Conservation (phyloP, 1,139 yeast genomes). For the Meyerozyma smithsonii region DNA sequence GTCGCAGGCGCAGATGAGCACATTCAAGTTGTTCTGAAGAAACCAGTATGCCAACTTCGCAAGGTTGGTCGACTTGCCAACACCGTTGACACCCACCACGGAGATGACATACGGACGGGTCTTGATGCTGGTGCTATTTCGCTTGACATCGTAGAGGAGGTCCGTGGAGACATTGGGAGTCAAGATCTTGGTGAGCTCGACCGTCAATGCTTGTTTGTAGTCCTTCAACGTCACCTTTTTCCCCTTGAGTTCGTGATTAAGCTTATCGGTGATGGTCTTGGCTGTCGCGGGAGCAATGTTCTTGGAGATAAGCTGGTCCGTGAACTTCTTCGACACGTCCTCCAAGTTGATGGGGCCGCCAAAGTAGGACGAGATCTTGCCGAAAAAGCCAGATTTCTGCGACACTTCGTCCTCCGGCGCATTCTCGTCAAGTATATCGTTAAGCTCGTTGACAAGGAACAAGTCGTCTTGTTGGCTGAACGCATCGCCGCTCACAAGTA, state of each 20-base stretch:
- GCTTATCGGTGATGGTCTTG: slow-evolving; percentile 31
- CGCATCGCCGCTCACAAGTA: slow-evolving; percentile 27
- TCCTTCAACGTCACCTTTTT: slow-evolving; percentile 25
- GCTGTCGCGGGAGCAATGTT: slow-evolving; percentile 43
- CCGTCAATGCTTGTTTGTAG: slow-evolving; percentile 59
- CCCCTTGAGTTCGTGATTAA: slow-evolving; percentile 25
- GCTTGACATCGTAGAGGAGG: slow-evolving; percentile 75
- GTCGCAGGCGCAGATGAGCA: slow-evolving; percentile 93
- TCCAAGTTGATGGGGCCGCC: slow-evolving; percentile 35
- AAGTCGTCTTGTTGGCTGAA: slow-evolving; percentile 37
- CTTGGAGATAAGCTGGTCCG: slow-evolving; percentile 39
- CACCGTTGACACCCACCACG: slow-evolving; percentile 97
- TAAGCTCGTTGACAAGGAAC: slow-evolving; percentile 40
- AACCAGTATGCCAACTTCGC: slow-evolving; percentile 96
- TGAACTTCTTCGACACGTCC: slow-evolving; percentile 38
- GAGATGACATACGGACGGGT: slow-evolving; percentile 83
- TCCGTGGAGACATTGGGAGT: slow-evolving; percentile 94
- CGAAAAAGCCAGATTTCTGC: slow-evolving; percentile 23
- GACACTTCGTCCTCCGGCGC: slow-evolving; percentile 22
- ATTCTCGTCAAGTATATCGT: slow-evolving; percentile 35
- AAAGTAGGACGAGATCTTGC: slow-evolving; percentile 34
- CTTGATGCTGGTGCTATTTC: slow-evolving; percentile 25
- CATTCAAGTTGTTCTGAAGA: slow-evolving; percentile 80
- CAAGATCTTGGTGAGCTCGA: slow-evolving; percentile 72
- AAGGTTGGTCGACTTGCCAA: slow-evolving; percentile 92